phyloP scores from a whole-genome alignment of 495 filamentous ascomycete species.

The Tetracladium setigerum region DNA sequence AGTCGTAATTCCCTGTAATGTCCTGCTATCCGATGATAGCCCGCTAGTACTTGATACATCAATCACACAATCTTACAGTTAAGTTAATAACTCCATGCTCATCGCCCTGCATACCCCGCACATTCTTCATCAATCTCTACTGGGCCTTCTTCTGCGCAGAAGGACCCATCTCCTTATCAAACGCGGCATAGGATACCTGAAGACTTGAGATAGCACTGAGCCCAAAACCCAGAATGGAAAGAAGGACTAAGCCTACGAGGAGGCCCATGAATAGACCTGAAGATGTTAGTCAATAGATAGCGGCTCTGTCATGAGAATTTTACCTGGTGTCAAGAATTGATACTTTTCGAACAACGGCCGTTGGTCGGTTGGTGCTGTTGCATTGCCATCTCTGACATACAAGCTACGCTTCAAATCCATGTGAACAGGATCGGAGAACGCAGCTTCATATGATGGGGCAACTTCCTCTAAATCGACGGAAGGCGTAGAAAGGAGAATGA shows the following conservation, averaged over 20 bases:
- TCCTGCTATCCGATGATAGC: too few relatives aligned
- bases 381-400: conserved; percentile 24
- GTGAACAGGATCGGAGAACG: conserved; percentile 34
- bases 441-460: conserved; percentile 33
- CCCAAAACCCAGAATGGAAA: conserved; percentile 70
- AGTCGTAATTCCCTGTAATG: too few relatives aligned
- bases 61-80: too few relatives aligned
- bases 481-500: conserved; percentile 30
- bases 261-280: conserved; percentile 79
- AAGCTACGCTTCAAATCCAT: conserved; percentile 41
- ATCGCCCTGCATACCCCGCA: neutral
- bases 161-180: conserved; percentile 92
- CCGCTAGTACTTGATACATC: too few relatives aligned
- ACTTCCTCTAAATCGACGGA: neutral
- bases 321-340: conserved; percentile 73
- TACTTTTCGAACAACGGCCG: conserved; percentile 82
- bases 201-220: conserved; percentile 69
- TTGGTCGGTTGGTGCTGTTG: conserved; percentile 25
- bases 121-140: conserved; percentile 18
- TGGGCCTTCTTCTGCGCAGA: conserved; percentile 79
- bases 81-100: too few relatives aligned
- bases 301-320: neutral
- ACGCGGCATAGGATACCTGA: conserved; percentile 84
- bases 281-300: neutral
- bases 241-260: conserved; percentile 55